Evolutionary conservation across 2,329 filamentous ascomycete genomes (phyloP).

Genomic region (Ophiostoma quercus): DNA sequence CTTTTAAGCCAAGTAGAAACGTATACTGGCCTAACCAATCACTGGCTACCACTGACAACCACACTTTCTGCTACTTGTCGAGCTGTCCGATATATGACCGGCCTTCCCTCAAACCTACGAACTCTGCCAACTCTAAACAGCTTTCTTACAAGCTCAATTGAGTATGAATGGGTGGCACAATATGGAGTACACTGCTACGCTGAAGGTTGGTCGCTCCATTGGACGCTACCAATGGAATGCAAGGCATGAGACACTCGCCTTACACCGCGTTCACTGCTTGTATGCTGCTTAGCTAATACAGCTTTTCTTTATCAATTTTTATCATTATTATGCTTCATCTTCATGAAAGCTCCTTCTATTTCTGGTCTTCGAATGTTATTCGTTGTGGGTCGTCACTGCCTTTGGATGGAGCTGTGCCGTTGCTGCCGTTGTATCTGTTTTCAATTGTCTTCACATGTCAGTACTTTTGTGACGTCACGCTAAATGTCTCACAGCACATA

Average conservation of each 20-base stretch:
- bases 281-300: neutral
- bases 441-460: neutral
- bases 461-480: conserved; percentile 2
- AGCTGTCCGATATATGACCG: neutral
- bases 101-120: neutral
- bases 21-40: neutral
- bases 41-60: too few species aligned
- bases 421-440: neutral
- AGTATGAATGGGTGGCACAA: neutral
- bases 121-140: neutral
- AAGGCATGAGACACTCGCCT: neutral
- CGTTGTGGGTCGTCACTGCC: neutral
- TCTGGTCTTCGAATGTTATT: neutral
- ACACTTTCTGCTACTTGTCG: too few species aligned
- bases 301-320: neutral
- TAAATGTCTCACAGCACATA: neutral
- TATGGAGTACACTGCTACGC: neutral
- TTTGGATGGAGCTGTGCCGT: neutral
- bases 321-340: neutral
- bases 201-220: neutral
- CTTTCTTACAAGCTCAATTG: neutral
- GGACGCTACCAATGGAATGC: neutral
- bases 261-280: neutral
- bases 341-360: neutral
- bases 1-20: neutral